Percentiles rank a stretch among this genome's conserved stretches.
Conservation (phyloP, 2,329 filamentous ascomycete species). For the Chaetomiaceae sp. region DNA sequence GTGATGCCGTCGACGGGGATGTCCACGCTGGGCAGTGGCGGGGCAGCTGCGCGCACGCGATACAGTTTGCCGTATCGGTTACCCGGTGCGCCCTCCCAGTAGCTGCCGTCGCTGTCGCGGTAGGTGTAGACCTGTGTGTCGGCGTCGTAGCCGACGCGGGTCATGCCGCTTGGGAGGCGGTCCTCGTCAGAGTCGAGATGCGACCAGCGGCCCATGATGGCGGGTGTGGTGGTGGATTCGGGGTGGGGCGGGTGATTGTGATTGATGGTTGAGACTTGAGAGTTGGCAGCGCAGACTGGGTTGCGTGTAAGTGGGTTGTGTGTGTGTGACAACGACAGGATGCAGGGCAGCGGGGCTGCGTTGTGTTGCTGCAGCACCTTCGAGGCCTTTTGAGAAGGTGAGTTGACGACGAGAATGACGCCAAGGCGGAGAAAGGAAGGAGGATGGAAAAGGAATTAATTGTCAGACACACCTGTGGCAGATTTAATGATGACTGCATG, state of each 20-base stretch:
- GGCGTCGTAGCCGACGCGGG: slow-evolving; percentile 51
- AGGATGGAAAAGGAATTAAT: no score
- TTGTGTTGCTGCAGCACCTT: no score
- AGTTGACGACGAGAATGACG: no score
- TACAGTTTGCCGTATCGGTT: slow-evolving; percentile 40
- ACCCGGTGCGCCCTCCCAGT: slow-evolving; percentile 48
- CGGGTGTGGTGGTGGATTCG: neutral
- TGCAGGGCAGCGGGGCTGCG: no score
- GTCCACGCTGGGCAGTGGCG: slow-evolving; percentile 1
- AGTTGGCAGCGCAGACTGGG: neutral
- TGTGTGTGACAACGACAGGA: no score
- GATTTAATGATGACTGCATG: no score
- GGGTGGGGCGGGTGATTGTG: neutral
- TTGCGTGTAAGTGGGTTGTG: no score
- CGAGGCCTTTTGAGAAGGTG: no score
- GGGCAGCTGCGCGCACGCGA: slow-evolving; percentile 4
- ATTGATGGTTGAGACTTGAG: neutral
- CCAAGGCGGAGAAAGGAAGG: no score
- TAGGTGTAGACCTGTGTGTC: slow-evolving; percentile 51
- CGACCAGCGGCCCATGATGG: slow-evolving; percentile 39
- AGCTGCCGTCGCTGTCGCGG: slow-evolving; percentile 42
- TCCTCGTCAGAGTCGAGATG: slow-evolving; percentile 44
- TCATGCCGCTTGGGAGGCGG: slow-evolving; percentile 51
- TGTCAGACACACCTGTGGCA: no score
- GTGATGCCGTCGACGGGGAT: neutral